Base-by-base conservation (phyloP, 2,329 filamentous ascomycete species). In the Hymenoscyphus linearis region DNA sequence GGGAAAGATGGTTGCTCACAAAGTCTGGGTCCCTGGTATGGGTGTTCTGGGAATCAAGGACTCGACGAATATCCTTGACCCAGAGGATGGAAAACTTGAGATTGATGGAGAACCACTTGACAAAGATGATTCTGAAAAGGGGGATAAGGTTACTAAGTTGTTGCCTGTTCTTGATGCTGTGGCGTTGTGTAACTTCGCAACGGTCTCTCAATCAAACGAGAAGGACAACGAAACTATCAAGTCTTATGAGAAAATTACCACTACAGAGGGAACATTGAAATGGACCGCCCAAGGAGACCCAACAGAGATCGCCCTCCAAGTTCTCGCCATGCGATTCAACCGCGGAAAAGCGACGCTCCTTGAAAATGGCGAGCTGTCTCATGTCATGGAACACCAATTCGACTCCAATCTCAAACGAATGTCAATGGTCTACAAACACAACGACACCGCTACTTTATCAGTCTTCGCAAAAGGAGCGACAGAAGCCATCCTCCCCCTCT, bases 391-490 rank as follows among this genome's bases (percentile, higher is more conserved):
- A 68, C 87, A 87, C 59, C 87, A 87, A 2, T 91, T 91, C 69
- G 87, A 91, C 71, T 90, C 87, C 0, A 83, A 84, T 40, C 83
- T 87, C 73, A 91, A 91, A 76, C 82, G 86, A 62, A 91, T 91
- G 88, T 87, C 85, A 40, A 87, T 90, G 55, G 81, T 90, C 31
- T 89, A 87, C 74, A 72, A 72, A 7, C 76, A 79, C 52, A 72
- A 73, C 7, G 72, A 68, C 52, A 72, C 71, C 1, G 74, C 75
- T 26, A 69, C 72, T 12, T 70, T 72, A 66, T 74, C 76, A 13
- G 78, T 84, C 18, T 85, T 82, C 64, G 80, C 81, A 69, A 86
- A 85, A 69, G 83, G 83, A 47, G 83, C 83, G 0, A 76, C 83
- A 18, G 83, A 86, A 70, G 77, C 80, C n/a, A 74, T 85, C 52